phyloP scores from a whole-genome alignment of 495 filamentous ascomycete species.

The Podospora comata region DNA sequence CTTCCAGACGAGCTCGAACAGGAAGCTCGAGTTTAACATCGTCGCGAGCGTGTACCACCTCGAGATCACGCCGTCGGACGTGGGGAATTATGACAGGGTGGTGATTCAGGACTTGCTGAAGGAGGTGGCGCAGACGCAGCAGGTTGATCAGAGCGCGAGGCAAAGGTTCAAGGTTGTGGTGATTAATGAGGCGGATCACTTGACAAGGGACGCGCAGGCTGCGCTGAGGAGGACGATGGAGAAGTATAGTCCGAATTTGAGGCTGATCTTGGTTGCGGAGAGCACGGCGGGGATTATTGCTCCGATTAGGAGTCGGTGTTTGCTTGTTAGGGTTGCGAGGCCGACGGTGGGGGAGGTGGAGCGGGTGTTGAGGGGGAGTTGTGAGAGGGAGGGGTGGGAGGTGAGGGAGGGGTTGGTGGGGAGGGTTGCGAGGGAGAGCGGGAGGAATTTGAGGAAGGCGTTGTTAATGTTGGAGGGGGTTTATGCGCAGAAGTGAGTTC shows the following conservation, averaged over 20 bases:
- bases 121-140: constrained; percentile 97
- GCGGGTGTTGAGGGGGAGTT: constrained; percentile 67
- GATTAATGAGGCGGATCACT: constrained; percentile 97
- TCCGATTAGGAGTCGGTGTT: constrained; percentile 82
- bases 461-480: constrained; percentile 95
- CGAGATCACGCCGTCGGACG: constrained; percentile 95
- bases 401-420: constrained; percentile 66
- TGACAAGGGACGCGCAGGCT: constrained; percentile 92
- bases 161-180: constrained; percentile 98
- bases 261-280: constrained; percentile 88
- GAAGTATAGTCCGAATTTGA: constrained; percentile 93
- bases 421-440: constrained; percentile 87
- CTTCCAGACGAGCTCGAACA: constrained; percentile 91
- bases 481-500: constrained; percentile 85
- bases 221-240: constrained; percentile 96
- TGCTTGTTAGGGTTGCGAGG: constrained; percentile 88
- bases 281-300: constrained; percentile 97
- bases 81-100: constrained; percentile 94
- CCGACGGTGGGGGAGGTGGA: constrained; percentile 83
- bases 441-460: constrained; percentile 82
- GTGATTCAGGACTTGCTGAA: constrained; percentile 94
- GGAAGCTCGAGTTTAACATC: constrained; percentile 98
- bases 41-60: constrained; percentile 94
- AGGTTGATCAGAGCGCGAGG: constrained; percentile 83
- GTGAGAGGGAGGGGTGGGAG: constrained; percentile 72